Evolutionary conservation across 371 early-diverging fungal genomes (phyloP).

Genomic region (Mucor sp.): DNA sequence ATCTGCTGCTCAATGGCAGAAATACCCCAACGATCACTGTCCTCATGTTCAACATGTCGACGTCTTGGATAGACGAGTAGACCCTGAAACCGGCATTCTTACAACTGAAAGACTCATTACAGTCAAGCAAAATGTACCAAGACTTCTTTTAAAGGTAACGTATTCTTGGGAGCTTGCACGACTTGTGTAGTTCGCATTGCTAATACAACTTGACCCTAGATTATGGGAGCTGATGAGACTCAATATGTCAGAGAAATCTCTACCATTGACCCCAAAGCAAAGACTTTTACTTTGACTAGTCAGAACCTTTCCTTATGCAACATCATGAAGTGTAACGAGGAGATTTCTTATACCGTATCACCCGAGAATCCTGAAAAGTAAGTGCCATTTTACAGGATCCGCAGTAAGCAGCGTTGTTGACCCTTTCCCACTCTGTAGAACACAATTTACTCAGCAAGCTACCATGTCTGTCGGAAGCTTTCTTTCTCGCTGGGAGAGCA

Average conservation of each 20-base stretch:
- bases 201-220: constrained; percentile 17
- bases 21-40: constrained; percentile 94
- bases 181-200: background rate
- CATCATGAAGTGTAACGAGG: constrained; percentile 84
- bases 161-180: background rate
- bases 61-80: constrained; percentile 78
- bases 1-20: constrained; percentile 92
- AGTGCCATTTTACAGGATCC: background rate
- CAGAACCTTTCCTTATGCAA: constrained; percentile 76
- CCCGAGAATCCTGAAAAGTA: constrained; percentile 49
- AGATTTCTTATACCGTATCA: constrained; percentile 72
- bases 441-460: constrained; percentile 82
- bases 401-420: background rate
- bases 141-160: constrained; percentile 63
- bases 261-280: constrained; percentile 77
- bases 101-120: constrained; percentile 90
- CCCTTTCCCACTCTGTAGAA: constrained; percentile 30
- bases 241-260: constrained; percentile 89
- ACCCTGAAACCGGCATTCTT: constrained; percentile 82
- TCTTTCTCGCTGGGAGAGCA: constrained; percentile 72
- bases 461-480: constrained; percentile 78
- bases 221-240: constrained; percentile 65
- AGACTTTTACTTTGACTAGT: constrained; percentile 72
- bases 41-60: constrained; percentile 93
- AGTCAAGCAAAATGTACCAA: constrained; percentile 86